Conservation (phyloP, 352 stramenopile species). For the Pythium aquatile region DNA sequence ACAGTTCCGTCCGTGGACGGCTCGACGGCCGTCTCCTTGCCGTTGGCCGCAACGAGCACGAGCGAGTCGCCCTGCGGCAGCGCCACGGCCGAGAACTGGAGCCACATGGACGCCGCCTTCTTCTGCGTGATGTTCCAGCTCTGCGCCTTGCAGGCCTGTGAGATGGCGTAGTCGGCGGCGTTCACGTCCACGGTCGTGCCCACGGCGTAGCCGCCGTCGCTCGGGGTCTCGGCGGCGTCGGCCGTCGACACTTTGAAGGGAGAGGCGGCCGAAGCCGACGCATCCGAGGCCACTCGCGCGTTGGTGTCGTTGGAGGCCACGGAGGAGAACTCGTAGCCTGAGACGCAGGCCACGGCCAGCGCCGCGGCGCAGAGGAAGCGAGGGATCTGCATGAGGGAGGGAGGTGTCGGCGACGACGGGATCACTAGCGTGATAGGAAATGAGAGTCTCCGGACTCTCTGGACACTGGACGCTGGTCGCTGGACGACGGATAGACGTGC, state of each 20-base stretch:
- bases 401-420: constrained; percentile 3
- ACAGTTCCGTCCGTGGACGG: constrained; percentile 26
- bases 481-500: not conserved
- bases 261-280: not conserved
- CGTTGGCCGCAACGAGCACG: constrained; percentile 36
- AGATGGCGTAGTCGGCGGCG: constrained; percentile 36
- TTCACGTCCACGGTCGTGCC: constrained; percentile 35
- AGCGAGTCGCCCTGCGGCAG: constrained; percentile 36
- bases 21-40: constrained; percentile 28
- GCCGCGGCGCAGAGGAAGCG: constrained; percentile 9
- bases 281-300: constrained; percentile 1
- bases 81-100: constrained; percentile 38
- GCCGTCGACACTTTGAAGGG: constrained; percentile 18
- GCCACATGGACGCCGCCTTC: constrained; percentile 38
- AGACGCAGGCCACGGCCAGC: constrained; percentile 1
- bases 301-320: constrained; percentile 14
- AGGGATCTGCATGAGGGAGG: constrained; percentile 20
- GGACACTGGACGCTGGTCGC: not conserved
- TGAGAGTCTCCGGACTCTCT: constrained; percentile 3
- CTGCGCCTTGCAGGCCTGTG: constrained; percentile 35
- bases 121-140: constrained; percentile 51
- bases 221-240: constrained; percentile 22
- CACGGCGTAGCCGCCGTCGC: constrained; percentile 37
- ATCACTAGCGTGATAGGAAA: constrained; percentile 10
- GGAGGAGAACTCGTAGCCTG: constrained; percentile 16